Evolutionary conservation across 345 rosid genomes (phyloP).

Genomic region (Salix udensis): DNA sequence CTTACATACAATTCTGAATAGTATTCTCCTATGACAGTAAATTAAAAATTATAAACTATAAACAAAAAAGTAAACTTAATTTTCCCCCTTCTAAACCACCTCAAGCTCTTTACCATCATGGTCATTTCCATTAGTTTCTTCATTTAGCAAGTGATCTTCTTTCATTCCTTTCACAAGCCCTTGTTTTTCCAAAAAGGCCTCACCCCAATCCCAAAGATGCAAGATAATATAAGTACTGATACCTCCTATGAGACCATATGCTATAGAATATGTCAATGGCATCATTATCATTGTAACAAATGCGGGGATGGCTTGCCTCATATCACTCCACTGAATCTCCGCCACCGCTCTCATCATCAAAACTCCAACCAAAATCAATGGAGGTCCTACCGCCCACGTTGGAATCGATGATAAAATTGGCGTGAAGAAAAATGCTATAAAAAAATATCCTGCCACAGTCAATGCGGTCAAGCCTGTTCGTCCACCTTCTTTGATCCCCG

Average conservation of each 20-base stretch:
- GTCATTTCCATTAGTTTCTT: not conserved
- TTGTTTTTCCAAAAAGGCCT: constrained; percentile 31
- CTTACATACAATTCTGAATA: not conserved
- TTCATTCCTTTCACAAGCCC: constrained; percentile 33
- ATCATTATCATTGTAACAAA: constrained; percentile 71
- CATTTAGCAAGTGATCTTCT: not conserved
- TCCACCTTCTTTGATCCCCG: constrained; percentile 89
- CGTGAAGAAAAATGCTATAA: constrained; percentile 76
- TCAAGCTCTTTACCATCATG: not conserved
- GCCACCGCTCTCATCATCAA: constrained; percentile 91
- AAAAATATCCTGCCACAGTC: constrained; percentile 73
- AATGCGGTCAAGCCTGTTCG: constrained; percentile 81
- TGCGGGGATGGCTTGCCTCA: constrained; percentile 88
- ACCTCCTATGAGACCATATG: constrained; percentile 86
- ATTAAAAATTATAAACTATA: no score
- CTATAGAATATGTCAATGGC: constrained; percentile 89
- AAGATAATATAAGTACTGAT: constrained; percentile 72
- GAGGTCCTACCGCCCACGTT: constrained; percentile 97
- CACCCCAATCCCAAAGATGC: constrained; percentile 70
- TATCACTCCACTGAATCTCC: constrained; percentile 86
- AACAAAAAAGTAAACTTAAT: not conserved
- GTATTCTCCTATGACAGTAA: not conserved
- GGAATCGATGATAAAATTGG: constrained; percentile 87
- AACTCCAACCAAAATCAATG: constrained; percentile 82
- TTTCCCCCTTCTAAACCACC: not conserved